Evolutionary conservation across 2,329 filamentous ascomycete species (phyloP).

Genomic region (Penicillium sp.): DNA sequence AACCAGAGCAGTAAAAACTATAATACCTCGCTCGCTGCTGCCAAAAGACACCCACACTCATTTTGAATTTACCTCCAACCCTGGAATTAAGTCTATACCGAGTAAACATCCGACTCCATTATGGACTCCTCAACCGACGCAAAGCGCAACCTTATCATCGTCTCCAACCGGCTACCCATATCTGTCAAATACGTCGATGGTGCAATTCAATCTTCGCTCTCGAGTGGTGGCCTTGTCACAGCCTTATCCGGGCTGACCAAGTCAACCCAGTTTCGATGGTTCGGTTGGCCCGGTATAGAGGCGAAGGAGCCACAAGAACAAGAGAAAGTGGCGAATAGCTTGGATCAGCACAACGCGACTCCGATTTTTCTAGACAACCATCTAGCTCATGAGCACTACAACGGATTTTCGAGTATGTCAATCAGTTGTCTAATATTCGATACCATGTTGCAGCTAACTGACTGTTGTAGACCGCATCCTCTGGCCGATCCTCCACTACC

Average conservation of each 20-base stretch:
- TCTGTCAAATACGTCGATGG: slow-evolving; percentile 84
- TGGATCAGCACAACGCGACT: slow-evolving; percentile 75
- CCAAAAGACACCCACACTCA: not conserved
- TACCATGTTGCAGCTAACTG: not conserved
- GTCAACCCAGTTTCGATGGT: slow-evolving; percentile 88
- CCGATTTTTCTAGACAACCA: slow-evolving; percentile 86
- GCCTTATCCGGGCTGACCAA: slow-evolving; percentile 84
- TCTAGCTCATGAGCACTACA: slow-evolving; percentile 87
- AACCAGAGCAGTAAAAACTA: not conserved
- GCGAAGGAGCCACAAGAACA: slow-evolving; percentile 70
- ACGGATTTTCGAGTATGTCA: slow-evolving; percentile 84
- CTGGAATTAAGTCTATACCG: not conserved
- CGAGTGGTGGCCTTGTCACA: slow-evolving; percentile 85
- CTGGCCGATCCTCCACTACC: slow-evolving; percentile 96
- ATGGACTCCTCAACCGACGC: slow-evolving; percentile 5
- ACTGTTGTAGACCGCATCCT: slow-evolving; percentile 71
- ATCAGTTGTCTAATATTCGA: no score
- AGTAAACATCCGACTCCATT: not conserved
- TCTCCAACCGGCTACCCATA: slow-evolving; percentile 87
- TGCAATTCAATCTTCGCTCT: slow-evolving; percentile 79
- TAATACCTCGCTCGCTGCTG: not conserved
- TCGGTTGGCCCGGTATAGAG: slow-evolving; percentile 89
- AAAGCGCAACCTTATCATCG: slow-evolving; percentile 54
- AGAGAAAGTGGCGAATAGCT: slow-evolving; percentile 61
- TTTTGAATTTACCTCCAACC: not conserved